These are phyloP conservation scores for Boletus bicolor DNA, from an alignment of 768 basidiomycete species.

Conservation along the genomic window DNA sequence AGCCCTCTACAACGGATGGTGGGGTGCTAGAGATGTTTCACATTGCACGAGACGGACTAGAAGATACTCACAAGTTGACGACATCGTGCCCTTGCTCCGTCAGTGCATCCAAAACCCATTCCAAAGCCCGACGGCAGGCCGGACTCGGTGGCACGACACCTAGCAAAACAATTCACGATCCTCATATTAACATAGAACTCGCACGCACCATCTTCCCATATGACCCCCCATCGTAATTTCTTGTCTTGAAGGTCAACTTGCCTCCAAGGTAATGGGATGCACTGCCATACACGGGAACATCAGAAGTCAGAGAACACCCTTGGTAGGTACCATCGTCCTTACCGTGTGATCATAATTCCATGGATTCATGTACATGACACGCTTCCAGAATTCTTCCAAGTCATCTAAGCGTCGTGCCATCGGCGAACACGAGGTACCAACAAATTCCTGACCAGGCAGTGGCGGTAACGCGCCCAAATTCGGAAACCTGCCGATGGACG, in stretches of 20 bases:
- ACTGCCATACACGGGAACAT: constrained; percentile 25
- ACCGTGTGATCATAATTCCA: constrained; percentile 46
- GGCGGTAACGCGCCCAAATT: constrained; percentile 29
- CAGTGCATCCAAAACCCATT: constrained; percentile 33
- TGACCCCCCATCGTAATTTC: constrained; percentile 40
- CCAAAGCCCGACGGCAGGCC: constrained; percentile 38
- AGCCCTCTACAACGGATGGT: constrained; percentile 49
- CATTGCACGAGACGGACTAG: background rate
- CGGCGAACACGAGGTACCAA: constrained; percentile 37
- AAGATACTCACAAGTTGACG: constrained; percentile 35
- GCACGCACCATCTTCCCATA: constrained; percentile 41
- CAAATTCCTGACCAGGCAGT: constrained; percentile 38
- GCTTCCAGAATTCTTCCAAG: constrained; percentile 42
- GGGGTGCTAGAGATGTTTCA: constrained; percentile 31
- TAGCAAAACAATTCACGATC: constrained; percentile 5
- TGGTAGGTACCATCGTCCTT: constrained; percentile 3
- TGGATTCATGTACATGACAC: constrained; percentile 39
- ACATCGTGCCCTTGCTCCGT: constrained; percentile 38
- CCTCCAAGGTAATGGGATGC: constrained; percentile 43
- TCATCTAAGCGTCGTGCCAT: constrained; percentile 42
- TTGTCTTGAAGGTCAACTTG: constrained; percentile 30
- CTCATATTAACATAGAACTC: background rate
- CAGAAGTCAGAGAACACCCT: background rate
- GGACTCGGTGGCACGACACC: constrained; percentile 39
- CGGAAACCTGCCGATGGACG: constrained; percentile 39